Conservation (phyloP, 129 eudicot species). For the Pittosporum tobira region DNA sequence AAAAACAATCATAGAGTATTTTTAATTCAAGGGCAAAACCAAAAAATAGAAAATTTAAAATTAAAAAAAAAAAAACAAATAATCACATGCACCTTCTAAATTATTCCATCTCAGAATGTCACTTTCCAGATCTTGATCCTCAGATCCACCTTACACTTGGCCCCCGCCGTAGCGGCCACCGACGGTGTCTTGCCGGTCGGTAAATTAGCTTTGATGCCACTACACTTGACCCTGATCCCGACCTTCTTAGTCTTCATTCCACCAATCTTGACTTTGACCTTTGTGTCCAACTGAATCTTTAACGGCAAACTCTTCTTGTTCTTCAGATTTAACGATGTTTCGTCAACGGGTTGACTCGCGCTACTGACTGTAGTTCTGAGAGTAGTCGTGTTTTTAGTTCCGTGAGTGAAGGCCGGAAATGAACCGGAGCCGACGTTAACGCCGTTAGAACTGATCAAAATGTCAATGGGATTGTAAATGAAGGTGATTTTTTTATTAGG, state of each 20-base stretch:
- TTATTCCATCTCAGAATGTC: conserved; percentile 25
- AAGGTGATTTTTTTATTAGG: conserved; percentile 52
- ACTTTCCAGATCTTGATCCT: conserved; percentile 61
- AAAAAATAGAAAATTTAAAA: background rate
- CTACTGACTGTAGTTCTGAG: conserved; percentile 28
- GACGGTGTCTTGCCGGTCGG: conserved; percentile 41
- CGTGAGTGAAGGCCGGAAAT: conserved; percentile 41
- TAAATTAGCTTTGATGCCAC: conserved; percentile 29
- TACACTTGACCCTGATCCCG: conserved; percentile 49
- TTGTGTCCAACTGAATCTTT: conserved; percentile 45
- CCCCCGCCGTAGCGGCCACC: conserved; percentile 32
- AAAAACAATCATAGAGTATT: no score
- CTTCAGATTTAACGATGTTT: conserved; percentile 32
- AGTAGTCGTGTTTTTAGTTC: conserved; percentile 36
- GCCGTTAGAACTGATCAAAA: conserved; percentile 26
- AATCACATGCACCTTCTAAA: conserved; percentile 13
- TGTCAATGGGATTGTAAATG: conserved; percentile 36
- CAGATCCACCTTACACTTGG: conserved; percentile 63
- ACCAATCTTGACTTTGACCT: conserved; percentile 53
- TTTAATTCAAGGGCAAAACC: background rate
- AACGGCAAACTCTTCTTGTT: conserved; percentile 37
- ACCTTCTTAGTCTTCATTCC: conserved; percentile 48
- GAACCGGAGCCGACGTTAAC: conserved; percentile 42
- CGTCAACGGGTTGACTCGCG: conserved; percentile 24
- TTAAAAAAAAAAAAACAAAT: conserved; percentile 5